Base-by-base conservation (phyloP, 495 filamentous ascomycete species). In the Penicillium lagena region DNA sequence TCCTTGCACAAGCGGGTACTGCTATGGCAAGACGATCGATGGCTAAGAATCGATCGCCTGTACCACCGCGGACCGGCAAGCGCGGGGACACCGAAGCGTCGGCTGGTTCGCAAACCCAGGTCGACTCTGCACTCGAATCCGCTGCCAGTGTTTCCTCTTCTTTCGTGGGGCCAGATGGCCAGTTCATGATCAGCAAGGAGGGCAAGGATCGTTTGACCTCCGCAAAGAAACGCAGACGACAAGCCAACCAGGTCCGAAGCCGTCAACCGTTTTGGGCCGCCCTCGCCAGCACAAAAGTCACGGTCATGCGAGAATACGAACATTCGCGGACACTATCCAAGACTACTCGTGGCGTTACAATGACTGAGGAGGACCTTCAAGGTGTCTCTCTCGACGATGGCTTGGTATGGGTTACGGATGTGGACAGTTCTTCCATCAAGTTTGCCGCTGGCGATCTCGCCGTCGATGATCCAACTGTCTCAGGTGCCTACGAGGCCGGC, bases 201-300 rank as follows among this genome's bases (percentile, higher is more conserved):
- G 67, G 66, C 38, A 76, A 73, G 41, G 76, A 80, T 46, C 80
- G 78, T 40, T 60, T 73, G 13, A 72, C 70, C 34, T 77, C 70
- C 40, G 82, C 78, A 35, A 93, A 94, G 66, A 93, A 89, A 71
- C 87, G 86, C 64, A 78, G 83, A 61, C 89, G 89, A 66, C 88
- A 95, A 64, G 90, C 86, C 46, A 88, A 86, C 37, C 86, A 88
- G 62, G 89, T 95, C 41, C 74, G 90, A 59, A 90, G 86, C 55
- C 80, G 86, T 44, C 90, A 96, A 69, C 90, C 90, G 35, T 80
- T 96, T 42, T 96, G 90, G 90, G 88, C 90, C 42, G 90, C 90
- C 9, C 79, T 95, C 47, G 90, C 90, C 27, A 93, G 87, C 62
- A 94, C 87, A 43, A 96, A 95, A 66, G 89, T 95, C 53, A 90